Percentiles rank a stretch among this genome's conserved stretches.
These are phyloP conservation scores for Aphanomyces stellatus DNA, from an alignment of 352 stramenopile species.

Conservation along the genomic window DNA sequence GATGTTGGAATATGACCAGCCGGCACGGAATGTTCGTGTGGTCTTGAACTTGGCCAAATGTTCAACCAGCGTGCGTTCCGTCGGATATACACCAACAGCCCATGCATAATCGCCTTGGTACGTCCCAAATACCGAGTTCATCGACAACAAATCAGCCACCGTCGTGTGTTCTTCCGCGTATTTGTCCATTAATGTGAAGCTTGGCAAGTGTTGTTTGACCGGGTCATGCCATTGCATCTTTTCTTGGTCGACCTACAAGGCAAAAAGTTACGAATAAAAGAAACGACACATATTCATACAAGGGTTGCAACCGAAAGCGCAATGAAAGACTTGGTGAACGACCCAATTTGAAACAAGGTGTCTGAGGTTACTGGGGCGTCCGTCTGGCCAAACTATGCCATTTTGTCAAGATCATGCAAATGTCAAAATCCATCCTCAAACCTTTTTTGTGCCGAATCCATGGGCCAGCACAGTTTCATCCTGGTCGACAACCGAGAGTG, in stretches of 20 bases:
- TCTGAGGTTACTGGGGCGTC: constrained; percentile 28
- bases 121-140: constrained; percentile 33
- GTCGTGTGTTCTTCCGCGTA: constrained; percentile 43
- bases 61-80: constrained; percentile 31
- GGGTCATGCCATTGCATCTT: constrained; percentile 44
- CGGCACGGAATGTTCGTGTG: constrained; percentile 25
- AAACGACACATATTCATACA: too few species aligned
- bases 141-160: constrained; percentile 41
- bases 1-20: constrained; percentile 43
- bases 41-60: constrained; percentile 32
- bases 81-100: constrained; percentile 30
- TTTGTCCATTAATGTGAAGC: constrained; percentile 45
- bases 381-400: constrained; percentile 8
- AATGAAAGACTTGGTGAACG: constrained; percentile 55
- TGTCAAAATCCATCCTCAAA: not conserved
- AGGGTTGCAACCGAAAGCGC: constrained; percentile 22
- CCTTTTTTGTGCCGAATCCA: not conserved
- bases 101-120: not conserved
- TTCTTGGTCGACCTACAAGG: too few species aligned
- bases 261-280: too few species aligned
- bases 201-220: constrained; percentile 42
- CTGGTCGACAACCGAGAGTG: not conserved
- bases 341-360: constrained; percentile 62
- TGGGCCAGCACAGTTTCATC: not conserved
- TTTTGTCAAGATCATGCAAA: too few species aligned